Conservation (phyloP, 139 green algal species). For the Volvox reticuliferus region DNA sequence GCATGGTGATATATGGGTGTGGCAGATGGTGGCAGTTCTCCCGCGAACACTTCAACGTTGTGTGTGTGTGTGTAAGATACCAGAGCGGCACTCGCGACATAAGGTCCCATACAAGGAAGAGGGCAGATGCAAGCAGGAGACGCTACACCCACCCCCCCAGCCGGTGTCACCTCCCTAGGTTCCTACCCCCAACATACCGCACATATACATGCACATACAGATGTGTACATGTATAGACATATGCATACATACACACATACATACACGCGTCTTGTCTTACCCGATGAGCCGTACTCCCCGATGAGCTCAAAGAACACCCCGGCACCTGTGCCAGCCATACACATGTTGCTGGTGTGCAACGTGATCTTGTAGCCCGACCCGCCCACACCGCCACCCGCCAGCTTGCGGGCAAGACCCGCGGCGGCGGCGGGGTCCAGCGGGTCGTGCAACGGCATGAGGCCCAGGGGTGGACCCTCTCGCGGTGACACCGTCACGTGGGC, state of each 20-base stretch:
- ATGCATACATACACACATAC: neutral
- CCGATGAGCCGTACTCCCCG: constrained; percentile 71
- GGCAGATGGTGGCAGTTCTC: no score
- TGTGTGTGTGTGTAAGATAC: no score
- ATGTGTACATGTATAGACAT: neutral
- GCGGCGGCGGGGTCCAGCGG: neutral
- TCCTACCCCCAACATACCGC: neutral
- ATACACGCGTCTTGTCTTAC: constrained; percentile 17
- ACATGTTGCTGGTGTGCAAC: constrained; percentile 66
- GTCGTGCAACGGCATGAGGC: neutral
- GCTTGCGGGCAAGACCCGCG: constrained; percentile 51
- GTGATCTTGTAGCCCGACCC: constrained; percentile 69
- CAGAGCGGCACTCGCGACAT: no score
- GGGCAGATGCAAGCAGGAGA: no score
- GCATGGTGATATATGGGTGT: no score
- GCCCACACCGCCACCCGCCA: constrained; percentile 39
- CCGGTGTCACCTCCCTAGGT: neutral
- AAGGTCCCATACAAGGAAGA: no score
- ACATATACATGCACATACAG: neutral
- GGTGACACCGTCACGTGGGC: constrained; percentile 27
- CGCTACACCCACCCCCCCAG: neutral
- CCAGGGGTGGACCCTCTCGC: neutral
- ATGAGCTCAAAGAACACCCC: constrained; percentile 82
- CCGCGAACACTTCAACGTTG: no score
- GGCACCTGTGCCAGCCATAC: constrained; percentile 54